phyloP scores from a whole-genome alignment of 768 basidiomycete species.

The Mycena albidolilacea region DNA sequence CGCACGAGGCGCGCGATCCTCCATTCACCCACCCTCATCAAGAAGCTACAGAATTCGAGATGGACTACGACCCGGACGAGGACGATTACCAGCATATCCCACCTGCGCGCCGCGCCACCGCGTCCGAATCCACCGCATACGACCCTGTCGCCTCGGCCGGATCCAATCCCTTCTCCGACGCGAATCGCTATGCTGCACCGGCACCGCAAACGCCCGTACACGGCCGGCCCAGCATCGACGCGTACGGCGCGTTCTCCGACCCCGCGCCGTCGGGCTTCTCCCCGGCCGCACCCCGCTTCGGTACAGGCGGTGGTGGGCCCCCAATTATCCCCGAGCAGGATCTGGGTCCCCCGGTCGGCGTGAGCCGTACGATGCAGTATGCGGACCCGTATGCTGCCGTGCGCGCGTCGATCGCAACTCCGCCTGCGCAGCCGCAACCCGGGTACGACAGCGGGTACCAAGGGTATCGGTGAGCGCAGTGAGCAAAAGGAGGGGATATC shows the following conservation, averaged over 20 bases:
- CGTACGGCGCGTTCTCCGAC: slow-evolving; percentile 93
- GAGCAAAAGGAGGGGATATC: slow-evolving; percentile 21
- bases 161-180: slow-evolving; percentile 67
- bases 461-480: slow-evolving; percentile 59
- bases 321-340: slow-evolving; percentile 60
- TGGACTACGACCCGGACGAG: slow-evolving; percentile 66
- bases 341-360: slow-evolving; percentile 58
- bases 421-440: slow-evolving; percentile 55
- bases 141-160: slow-evolving; percentile 47
- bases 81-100: slow-evolving; percentile 71
- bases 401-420: slow-evolving; percentile 67
- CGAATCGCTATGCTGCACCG: slow-evolving; percentile 62
- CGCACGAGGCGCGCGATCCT: slow-evolving; percentile 71
- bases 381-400: slow-evolving; percentile 92
- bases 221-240: slow-evolving; percentile 83
- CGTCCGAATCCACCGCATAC: slow-evolving; percentile 46
- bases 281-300: slow-evolving; percentile 49
- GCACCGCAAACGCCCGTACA: slow-evolving; percentile 45
- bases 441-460: slow-evolving; percentile 67
- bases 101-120: slow-evolving; percentile 49
- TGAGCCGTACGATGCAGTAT: slow-evolving; percentile 95
- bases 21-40: slow-evolving; percentile 78
- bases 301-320: slow-evolving; percentile 47
- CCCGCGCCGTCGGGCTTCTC: slow-evolving; percentile 84
- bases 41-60: slow-evolving; percentile 57